These are phyloP conservation scores for Endocalyx cinctus DNA, from an alignment of 2,329 filamentous ascomycete genomes.

Conservation along the genomic window DNA sequence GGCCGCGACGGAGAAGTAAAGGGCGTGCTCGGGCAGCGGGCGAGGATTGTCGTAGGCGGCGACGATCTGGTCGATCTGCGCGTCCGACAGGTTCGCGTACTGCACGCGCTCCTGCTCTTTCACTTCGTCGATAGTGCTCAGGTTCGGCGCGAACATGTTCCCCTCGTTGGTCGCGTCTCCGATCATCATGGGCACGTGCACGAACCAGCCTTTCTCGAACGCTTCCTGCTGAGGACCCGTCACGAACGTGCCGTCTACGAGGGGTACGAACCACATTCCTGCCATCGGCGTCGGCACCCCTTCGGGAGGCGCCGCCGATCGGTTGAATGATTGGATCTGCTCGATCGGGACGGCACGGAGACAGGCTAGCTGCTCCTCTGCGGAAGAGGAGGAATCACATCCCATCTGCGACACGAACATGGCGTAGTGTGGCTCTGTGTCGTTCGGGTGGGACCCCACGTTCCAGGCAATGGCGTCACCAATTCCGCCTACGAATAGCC, in stretches of 20 bases:
- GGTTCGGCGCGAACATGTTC: slow-evolving; percentile 53
- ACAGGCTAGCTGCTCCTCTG: too few species aligned
- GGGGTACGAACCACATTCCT: slow-evolving; percentile 37
- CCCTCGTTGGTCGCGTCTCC: slow-evolving; percentile 62
- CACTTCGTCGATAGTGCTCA: slow-evolving; percentile 39
- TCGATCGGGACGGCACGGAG: slow-evolving; percentile 37
- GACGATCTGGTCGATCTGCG: slow-evolving; percentile 49
- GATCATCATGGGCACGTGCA: slow-evolving; percentile 50
- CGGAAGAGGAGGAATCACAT: slow-evolving; percentile 33
- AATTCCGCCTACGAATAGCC: slow-evolving; percentile 47
- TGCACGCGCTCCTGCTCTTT: slow-evolving; percentile 48
- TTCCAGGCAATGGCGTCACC: slow-evolving; percentile 50
- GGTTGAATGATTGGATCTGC: slow-evolving; percentile 39
- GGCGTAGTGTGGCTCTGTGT: slow-evolving; percentile 50
- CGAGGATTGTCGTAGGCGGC: slow-evolving; percentile 49
- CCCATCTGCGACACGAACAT: slow-evolving; percentile 40
- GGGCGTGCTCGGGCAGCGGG: slow-evolving; percentile 36
- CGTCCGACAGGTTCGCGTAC: slow-evolving; percentile 48
- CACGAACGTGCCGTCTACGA: slow-evolving; percentile 50
- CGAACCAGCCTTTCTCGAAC: slow-evolving; percentile 45
- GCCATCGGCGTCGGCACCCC: slow-evolving; percentile 35
- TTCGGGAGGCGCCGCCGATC: too few species aligned
- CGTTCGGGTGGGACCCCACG: slow-evolving; percentile 37
- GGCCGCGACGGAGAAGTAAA: slow-evolving; percentile 54
- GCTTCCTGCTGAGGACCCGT: slow-evolving; percentile 44